These are phyloP conservation scores for Apiotrichum montevideense DNA, from an alignment of 1,284 basidiomycete species.

Conservation along the genomic window DNA sequence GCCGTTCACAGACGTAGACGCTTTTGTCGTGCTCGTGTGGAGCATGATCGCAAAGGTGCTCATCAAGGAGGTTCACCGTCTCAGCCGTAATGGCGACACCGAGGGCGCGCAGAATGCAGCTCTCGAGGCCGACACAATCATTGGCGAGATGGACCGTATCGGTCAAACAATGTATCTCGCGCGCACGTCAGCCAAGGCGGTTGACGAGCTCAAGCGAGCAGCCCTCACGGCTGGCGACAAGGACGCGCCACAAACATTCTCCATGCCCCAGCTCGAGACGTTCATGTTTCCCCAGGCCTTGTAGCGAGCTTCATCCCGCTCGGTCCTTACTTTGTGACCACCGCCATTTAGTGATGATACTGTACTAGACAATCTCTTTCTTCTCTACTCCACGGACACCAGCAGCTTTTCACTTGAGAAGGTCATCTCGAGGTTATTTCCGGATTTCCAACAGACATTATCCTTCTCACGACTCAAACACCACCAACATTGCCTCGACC, in stretches of 20 bases:
- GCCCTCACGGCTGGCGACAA: conserved; percentile 9
- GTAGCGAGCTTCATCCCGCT: background rate
- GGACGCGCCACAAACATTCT: background rate
- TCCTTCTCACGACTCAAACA: too few species aligned
- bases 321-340: too few species aligned
- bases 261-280: conserved; percentile 10
- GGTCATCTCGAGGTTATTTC: too few species aligned
- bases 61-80: conserved; percentile 37
- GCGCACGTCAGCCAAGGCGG: conserved; percentile 30
- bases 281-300: conserved; percentile 13
- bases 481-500: too few species aligned
- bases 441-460: too few species aligned
- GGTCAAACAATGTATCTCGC: conserved; percentile 33
- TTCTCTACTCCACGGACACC: too few species aligned
- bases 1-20: conserved; percentile 37
- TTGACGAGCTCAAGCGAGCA: conserved; percentile 30
- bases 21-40: conserved; percentile 38
- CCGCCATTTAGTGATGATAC: background rate
- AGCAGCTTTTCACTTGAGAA: too few species aligned
- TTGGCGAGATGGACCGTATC: conserved; percentile 18
- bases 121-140: conserved; percentile 5
- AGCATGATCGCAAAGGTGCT: conserved; percentile 36
- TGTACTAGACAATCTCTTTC: too few species aligned
- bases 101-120: conserved; percentile 5
- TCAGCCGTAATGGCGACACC: conserved; percentile 23